A percentile compares a stretch with the other conserved stretches of the same genome.
Conservation (phyloP, 768 basidiomycete species). For the Gymnopilus junonius region DNA sequence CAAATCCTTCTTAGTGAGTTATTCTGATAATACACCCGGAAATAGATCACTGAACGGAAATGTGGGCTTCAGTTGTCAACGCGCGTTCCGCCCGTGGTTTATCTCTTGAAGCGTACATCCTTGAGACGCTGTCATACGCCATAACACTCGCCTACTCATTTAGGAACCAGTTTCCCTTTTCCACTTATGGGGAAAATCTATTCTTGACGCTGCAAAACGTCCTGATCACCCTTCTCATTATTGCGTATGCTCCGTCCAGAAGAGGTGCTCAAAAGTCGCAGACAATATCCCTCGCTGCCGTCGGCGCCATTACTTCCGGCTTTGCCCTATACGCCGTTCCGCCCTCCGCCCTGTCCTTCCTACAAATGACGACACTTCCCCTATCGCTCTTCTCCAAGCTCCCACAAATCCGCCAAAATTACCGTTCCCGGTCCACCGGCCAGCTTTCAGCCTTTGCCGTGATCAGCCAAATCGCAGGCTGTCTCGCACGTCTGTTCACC, state of each 20-base stretch:
- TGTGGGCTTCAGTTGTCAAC: slow-evolving; percentile 57
- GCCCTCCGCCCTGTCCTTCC: slow-evolving; percentile 55
- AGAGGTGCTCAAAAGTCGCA: slow-evolving; percentile 29
- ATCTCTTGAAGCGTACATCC: slow-evolving; percentile 82
- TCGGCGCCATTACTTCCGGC: slow-evolving; percentile 31
- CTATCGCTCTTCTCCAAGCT: slow-evolving; percentile 91
- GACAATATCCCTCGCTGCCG: slow-evolving; percentile 36
- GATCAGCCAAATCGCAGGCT: slow-evolving; percentile 84
- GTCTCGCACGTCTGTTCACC: slow-evolving; percentile 91
- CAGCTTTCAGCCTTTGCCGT: slow-evolving; percentile 95
- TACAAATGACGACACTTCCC: slow-evolving; percentile 88
- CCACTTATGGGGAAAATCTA: slow-evolving; percentile 96
- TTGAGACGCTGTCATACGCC: slow-evolving; percentile 90
- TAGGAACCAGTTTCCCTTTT: slow-evolving; percentile 89
- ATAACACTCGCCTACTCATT: slow-evolving; percentile 90
- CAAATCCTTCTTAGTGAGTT: slow-evolving; percentile 84
- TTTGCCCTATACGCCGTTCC: slow-evolving; percentile 54
- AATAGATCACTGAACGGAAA: neutral
- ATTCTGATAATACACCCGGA: neutral
- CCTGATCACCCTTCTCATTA: slow-evolving; percentile 86
- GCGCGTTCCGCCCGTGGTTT: slow-evolving; percentile 85
- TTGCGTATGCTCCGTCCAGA: slow-evolving; percentile 55
- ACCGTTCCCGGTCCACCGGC: slow-evolving; percentile 77
- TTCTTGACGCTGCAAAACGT: slow-evolving; percentile 92
- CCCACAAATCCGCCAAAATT: slow-evolving; percentile 90